A percentile compares a stretch with the other conserved stretches of the same genome.
Evolutionary conservation across 768 basidiomycete species (phyloP).

Genomic region (Harrya chromipes): DNA sequence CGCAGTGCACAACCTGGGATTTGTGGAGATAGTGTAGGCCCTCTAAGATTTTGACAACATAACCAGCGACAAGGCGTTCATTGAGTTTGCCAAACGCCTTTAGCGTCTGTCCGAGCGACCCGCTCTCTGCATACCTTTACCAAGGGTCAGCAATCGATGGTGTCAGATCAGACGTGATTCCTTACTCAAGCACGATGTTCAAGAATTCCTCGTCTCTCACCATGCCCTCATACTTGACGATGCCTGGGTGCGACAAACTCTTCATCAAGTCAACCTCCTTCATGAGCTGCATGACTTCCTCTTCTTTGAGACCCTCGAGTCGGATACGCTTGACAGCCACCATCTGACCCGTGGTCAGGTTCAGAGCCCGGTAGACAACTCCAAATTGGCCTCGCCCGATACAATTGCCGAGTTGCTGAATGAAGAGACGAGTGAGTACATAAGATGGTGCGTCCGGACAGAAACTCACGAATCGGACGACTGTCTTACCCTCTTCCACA

Average conservation of each 20-base stretch:
- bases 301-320: slow-evolving; percentile 86
- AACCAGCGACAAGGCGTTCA: slow-evolving; percentile 86
- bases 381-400: slow-evolving; percentile 98
- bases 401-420: slow-evolving; percentile 94
- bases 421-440: slow-evolving; percentile 8
- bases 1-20: slow-evolving; percentile 92
- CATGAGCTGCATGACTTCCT: slow-evolving; percentile 89
- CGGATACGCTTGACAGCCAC: slow-evolving; percentile 98
- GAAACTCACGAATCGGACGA: slow-evolving; percentile 75
- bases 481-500: slow-evolving; percentile 75
- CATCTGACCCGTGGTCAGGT: slow-evolving; percentile 92
- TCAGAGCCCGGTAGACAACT: slow-evolving; percentile 90
- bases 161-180: not conserved
- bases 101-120: slow-evolving; percentile 88
- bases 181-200: slow-evolving; percentile 93
- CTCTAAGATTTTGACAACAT: slow-evolving; percentile 95
- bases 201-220: slow-evolving; percentile 82
- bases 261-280: slow-evolving; percentile 92
- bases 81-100: slow-evolving; percentile 94
- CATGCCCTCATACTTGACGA: slow-evolving; percentile 98
- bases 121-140: slow-evolving; percentile 90
- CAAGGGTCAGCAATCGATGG: slow-evolving; percentile 13
- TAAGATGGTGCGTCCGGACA: not conserved
- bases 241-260: slow-evolving; percentile 87
- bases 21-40: slow-evolving; percentile 91